These are phyloP conservation scores for Blastomyces percursus DNA, from an alignment of 2,329 filamentous ascomycete genomes.

Conservation along the genomic window DNA sequence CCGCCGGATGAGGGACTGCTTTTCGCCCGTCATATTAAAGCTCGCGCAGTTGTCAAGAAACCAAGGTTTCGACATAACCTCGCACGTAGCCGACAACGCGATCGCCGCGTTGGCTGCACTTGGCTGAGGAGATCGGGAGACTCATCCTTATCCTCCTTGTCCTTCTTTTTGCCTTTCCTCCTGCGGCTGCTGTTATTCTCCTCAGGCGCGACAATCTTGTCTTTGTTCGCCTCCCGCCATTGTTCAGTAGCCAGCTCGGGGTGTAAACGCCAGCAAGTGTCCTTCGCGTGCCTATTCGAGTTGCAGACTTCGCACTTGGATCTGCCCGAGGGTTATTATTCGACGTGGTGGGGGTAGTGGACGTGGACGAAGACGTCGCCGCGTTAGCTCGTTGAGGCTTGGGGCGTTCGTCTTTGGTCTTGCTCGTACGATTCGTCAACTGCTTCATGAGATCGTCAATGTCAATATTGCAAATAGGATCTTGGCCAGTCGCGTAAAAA, in stretches of 20 bases:
- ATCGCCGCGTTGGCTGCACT: background rate
- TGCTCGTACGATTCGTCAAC: background rate
- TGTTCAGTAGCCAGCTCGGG: background rate
- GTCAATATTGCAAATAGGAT: background rate
- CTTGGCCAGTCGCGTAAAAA: background rate
- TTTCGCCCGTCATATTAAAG: background rate
- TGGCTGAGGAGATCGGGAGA: background rate
- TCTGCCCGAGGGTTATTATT: no score
- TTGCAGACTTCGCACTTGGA: background rate
- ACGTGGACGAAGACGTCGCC: no score
- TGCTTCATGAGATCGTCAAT: background rate
- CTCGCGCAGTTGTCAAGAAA: background rate
- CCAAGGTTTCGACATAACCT: background rate
- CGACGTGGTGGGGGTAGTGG: no score
- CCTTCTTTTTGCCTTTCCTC: background rate
- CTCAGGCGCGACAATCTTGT: background rate
- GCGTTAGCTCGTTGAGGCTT: background rate
- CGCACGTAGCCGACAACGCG: background rate
- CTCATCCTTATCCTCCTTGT: background rate
- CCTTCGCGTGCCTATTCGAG: background rate
- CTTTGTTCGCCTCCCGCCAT: background rate
- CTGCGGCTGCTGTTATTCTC: no score
- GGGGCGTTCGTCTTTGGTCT: background rate
- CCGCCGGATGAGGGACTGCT: no score
- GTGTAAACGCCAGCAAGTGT: background rate